Evolutionary conservation across 345 rosid species (phyloP).

Genomic region (Cardamine occulta): DNA sequence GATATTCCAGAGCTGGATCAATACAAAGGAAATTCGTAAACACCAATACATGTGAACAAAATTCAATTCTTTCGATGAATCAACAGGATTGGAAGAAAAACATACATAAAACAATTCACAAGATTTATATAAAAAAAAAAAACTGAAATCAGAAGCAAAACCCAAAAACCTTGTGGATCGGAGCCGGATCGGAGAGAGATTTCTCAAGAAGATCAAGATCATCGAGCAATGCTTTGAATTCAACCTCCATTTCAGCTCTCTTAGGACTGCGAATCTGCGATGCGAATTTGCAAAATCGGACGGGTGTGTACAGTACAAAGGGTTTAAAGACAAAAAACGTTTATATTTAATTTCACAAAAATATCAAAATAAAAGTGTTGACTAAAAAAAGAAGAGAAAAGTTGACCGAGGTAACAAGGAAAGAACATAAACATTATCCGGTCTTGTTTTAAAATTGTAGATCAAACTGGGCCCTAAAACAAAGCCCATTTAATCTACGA

Average conservation of each 20-base stretch:
- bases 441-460: background rate
- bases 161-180: slow-evolving; percentile 60
- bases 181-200: slow-evolving; percentile 62
- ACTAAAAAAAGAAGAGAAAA: background rate
- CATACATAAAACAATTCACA: background rate
- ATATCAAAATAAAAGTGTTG: background rate
- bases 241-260: slow-evolving; percentile 63
- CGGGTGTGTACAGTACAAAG: background rate
- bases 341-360: slow-evolving; percentile 1
- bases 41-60: slow-evolving; percentile 20
- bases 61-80: background rate
- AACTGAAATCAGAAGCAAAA: slow-evolving; percentile 10
- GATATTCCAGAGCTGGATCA: slow-evolving; percentile 12
- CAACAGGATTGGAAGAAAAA: background rate
- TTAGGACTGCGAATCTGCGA: background rate
- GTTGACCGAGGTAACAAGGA: slow-evolving; percentile 18
- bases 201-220: slow-evolving; percentile 66
- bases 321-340: slow-evolving; percentile 16
- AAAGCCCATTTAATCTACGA: background rate
- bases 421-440: background rate
- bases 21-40: background rate
- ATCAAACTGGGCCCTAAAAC: background rate
- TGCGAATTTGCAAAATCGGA: slow-evolving; percentile 10
- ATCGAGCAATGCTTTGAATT: slow-evolving; percentile 61
- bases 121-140: background rate